Conservation (phyloP, 2,329 filamentous ascomycete species). For the Diaporthe vaccinii region DNA sequence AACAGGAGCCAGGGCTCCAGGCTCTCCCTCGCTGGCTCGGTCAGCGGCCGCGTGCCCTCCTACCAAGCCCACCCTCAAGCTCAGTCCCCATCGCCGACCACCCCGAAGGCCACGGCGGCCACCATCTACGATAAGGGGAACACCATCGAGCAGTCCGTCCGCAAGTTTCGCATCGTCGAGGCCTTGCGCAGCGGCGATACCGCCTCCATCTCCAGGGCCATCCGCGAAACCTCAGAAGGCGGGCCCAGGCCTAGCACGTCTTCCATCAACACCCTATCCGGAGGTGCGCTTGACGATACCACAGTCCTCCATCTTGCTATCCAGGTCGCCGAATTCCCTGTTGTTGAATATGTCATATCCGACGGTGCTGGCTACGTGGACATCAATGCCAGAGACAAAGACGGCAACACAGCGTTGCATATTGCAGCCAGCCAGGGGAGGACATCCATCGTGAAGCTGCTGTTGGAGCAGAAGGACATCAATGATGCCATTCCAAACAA, state of each 20-base stretch:
- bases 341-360: slow-evolving; percentile 95
- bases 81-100: slow-evolving; percentile 51
- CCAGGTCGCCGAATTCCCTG: slow-evolving; percentile 92
- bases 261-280: slow-evolving; percentile 60
- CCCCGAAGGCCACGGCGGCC: slow-evolving; percentile 38
- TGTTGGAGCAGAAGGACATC: slow-evolving; percentile 85
- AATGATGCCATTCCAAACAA: slow-evolving; percentile 91
- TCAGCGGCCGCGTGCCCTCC: slow-evolving; percentile 58
- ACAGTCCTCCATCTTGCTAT: slow-evolving; percentile 94
- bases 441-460: slow-evolving; percentile 81
- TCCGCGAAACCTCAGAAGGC: slow-evolving; percentile 73
- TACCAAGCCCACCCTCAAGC: slow-evolving; percentile 45
- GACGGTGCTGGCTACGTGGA: slow-evolving; percentile 78
- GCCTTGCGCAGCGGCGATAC: slow-evolving; percentile 92
- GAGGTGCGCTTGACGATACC: slow-evolving; percentile 78
- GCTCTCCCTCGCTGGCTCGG: slow-evolving; percentile 59
- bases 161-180: slow-evolving; percentile 95
- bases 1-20: slow-evolving; percentile 60
- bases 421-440: slow-evolving; percentile 88
- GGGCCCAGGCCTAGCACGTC: slow-evolving; percentile 68
- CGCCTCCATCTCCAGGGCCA: slow-evolving; percentile 87
- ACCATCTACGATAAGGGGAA: slow-evolving; percentile 56
- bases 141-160: slow-evolving; percentile 91
- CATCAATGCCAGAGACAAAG: slow-evolving; percentile 90
- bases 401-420: slow-evolving; percentile 95